Evolutionary conservation across 352 stramenopile species (phyloP).

Genomic region (Globisporangium lucens): DNA sequence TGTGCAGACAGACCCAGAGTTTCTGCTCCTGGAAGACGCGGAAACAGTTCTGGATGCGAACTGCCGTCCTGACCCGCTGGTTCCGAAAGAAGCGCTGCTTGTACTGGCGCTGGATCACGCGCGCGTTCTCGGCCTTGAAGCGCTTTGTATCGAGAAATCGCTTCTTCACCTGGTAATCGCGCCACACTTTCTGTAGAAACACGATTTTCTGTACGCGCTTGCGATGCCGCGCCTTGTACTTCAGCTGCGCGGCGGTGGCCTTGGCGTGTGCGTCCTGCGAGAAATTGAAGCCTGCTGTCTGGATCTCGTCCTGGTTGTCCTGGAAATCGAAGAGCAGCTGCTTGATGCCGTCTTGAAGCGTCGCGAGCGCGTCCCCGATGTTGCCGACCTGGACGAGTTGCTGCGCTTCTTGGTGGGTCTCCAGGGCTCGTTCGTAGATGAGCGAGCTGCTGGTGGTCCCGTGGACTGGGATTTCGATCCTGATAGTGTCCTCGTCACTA

Average conservation of each 20-base stretch:
- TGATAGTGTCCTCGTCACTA: not conserved
- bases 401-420: constrained; percentile 21
- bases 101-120: constrained; percentile 36
- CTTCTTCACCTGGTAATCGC: constrained; percentile 19
- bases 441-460: not conserved
- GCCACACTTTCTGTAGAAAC: constrained; percentile 40
- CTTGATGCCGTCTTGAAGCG: constrained; percentile 45
- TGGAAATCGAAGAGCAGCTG: constrained; percentile 40
- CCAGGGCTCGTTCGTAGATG: constrained; percentile 17
- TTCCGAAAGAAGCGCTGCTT: constrained; percentile 20
- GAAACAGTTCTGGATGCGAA: constrained; percentile 42
- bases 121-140: constrained; percentile 25
- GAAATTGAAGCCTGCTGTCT: constrained; percentile 39
- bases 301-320: constrained; percentile 29
- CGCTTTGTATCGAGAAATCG: constrained; percentile 6
- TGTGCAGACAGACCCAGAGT: constrained; percentile 30
- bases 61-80: constrained; percentile 18
- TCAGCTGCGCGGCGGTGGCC: constrained; percentile 32
- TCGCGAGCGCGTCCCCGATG: constrained; percentile 36
- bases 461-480: not conserved
- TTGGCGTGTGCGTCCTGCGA: constrained; percentile 33
- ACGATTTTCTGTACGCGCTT: constrained; percentile 23
- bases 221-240: constrained; percentile 32
- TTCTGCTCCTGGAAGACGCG: constrained; percentile 39
- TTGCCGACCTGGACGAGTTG: constrained; percentile 21